Base-by-base conservation (phyloP, 371 early-diverging fungal species). In the Modicella reniformis region DNA sequence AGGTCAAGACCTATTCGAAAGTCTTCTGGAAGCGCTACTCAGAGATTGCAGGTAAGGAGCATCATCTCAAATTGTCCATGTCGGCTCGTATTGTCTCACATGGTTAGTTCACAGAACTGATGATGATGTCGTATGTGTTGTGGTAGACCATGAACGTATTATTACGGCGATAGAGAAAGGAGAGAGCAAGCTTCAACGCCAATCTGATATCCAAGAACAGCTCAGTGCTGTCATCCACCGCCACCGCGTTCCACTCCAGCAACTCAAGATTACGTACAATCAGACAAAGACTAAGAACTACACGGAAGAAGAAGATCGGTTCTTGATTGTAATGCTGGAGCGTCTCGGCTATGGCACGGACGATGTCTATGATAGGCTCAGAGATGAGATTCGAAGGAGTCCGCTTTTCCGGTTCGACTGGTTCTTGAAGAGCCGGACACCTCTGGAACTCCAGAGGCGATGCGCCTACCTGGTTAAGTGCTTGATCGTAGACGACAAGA, bases 371-470 rank as follows among this genome's bases (percentile, higher is more conserved):
- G 97, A 97, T 53, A 83, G 88, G 67, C 94, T 98, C 71, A 86
- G 94, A 51, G 90, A 88, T 53, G 96, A 96, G 65, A 88, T 98
- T 62, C 92, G 92, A 48, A 84, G 86, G 65, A 88, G 90, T 19
- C 91, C 94, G 12, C 74, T 94, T 51, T 97, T 98, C 87, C 85
- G 96, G 47, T 98, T 98, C 69, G 95, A 98, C 80, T 98, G 98
- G 98, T 98, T 96, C 84, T 85, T 98, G 65, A 96, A 96, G 80
- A 95, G 96, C 33, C 87, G 98, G 65, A 96, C 96, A 23, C 84
- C 95, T 1, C 84, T 86, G 61, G 95, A 94, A 67, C 84, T 94
- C 34, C 87, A 87, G 48, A 80, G 94, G 53, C 89, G 95, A n/a
- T 94, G 94, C 68, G 88, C 91, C 57, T 92, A 92, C 9, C 81